Conservation (phyloP, 208 protist species). For the Leishmania amazonensis region DNA sequence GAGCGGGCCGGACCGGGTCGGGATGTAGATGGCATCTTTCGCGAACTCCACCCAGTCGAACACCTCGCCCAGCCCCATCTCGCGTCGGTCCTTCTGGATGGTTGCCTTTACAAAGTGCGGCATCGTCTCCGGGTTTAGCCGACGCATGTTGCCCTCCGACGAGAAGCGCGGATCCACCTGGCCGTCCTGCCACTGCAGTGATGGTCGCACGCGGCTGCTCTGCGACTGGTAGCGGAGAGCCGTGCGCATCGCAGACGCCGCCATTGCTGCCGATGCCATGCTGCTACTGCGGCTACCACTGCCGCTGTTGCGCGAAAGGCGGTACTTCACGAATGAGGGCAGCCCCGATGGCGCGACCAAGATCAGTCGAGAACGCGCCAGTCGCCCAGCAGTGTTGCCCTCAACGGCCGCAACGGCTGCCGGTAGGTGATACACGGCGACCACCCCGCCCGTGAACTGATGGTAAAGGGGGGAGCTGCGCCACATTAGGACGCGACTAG, state of each 20-base stretch:
- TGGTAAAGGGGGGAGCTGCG: neutral
- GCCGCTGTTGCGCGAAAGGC: neutral
- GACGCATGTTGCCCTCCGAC: slow-evolving; percentile 66
- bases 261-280: neutral
- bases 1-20: slow-evolving; percentile 76
- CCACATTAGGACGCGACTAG: neutral
- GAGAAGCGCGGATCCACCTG: slow-evolving; percentile 76
- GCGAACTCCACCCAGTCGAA: slow-evolving; percentile 90
- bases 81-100: slow-evolving; percentile 88
- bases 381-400: neutral
- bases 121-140: slow-evolving; percentile 84
- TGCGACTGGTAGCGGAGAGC: slow-evolving; percentile 66
- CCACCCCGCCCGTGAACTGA: neutral
- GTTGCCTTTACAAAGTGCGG: slow-evolving; percentile 88
- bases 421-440: neutral
- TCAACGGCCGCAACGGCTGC: neutral
- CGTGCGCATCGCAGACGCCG: slow-evolving; percentile 8
- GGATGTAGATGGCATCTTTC: slow-evolving; percentile 88
- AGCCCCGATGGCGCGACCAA: neutral
- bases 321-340: neutral
- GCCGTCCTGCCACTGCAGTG: slow-evolving; percentile 68
- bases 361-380: neutral
- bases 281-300: neutral
- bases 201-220: slow-evolving; percentile 42
- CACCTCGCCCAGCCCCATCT: slow-evolving; percentile 85